Conservation (phyloP, 2,329 filamentous ascomycete genomes). For the Epichloe sp. region DNA sequence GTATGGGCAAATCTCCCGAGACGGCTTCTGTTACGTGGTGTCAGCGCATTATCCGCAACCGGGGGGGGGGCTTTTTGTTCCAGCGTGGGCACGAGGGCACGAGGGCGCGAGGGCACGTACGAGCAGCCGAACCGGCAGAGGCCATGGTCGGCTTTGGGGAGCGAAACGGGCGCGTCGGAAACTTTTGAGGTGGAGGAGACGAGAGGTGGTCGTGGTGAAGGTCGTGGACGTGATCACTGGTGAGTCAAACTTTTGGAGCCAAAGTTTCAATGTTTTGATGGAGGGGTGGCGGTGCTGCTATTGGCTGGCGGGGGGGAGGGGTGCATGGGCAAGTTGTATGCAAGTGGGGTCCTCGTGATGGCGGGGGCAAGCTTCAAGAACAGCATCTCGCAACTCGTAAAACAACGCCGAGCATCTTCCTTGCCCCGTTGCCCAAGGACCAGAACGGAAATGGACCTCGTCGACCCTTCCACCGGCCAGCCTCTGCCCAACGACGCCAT, state of each 20-base stretch:
- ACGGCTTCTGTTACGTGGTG: background rate
- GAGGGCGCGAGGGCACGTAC: background rate
- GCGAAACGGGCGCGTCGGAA: background rate
- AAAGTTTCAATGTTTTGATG: too few species aligned
- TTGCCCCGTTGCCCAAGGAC: too few species aligned
- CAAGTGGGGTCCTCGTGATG: too few species aligned
- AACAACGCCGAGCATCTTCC: too few species aligned
- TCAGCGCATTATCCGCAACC: background rate
- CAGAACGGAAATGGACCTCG: conserved; percentile 45
- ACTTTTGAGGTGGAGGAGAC: background rate
- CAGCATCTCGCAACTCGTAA: too few species aligned
- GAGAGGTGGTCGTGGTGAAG: background rate
- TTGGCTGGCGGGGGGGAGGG: too few species aligned
- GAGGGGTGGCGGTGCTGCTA: too few species aligned
- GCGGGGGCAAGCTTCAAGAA: too few species aligned
- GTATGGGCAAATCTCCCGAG: conserved; percentile 3
- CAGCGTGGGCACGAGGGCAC: background rate
- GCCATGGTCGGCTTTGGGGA: conserved; percentile 1
- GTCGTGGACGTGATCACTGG: background rate
- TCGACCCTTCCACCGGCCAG: conserved; percentile 59
- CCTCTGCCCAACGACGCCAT: conserved; percentile 63
- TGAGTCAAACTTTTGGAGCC: conserved; percentile 1
- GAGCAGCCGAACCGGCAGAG: background rate
- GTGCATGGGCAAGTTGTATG: too few species aligned
- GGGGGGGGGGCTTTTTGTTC: background rate